phyloP scores from a whole-genome alignment of 169 alveolate genomes.

The Plasmodium cynomolgi region DNA sequence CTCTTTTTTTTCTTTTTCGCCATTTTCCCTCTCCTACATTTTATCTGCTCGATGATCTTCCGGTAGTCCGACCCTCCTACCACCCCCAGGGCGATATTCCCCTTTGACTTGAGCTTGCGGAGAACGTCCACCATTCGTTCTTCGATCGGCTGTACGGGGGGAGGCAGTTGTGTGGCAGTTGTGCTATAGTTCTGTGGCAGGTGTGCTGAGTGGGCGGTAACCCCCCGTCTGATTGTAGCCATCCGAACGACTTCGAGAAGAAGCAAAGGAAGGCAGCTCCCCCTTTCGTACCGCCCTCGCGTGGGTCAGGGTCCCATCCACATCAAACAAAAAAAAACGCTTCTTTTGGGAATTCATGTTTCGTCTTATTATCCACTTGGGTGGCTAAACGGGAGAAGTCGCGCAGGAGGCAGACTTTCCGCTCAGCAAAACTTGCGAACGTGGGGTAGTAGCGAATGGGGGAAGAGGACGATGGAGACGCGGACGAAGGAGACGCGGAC shows the following conservation, averaged over 20 bases:
- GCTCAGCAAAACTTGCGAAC: too few relatives aligned
- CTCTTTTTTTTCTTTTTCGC: background rate
- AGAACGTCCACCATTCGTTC: constrained; percentile 85
- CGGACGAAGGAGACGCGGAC: too few relatives aligned
- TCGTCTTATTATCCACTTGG: background rate
- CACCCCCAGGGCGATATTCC: constrained; percentile 77
- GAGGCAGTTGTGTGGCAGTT: background rate
- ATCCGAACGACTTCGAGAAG: background rate
- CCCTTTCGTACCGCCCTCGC: constrained; percentile 79
- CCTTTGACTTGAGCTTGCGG: constrained; percentile 68
- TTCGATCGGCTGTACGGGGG: constrained; percentile 73
- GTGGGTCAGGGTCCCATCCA: constrained; percentile 94
- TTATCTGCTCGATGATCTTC: constrained; percentile 85
- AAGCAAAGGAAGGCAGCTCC: background rate
- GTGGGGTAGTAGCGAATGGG: background rate
- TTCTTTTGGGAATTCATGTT: constrained; percentile 5
- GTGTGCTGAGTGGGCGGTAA: background rate
- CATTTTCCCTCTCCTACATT: constrained; percentile 61
- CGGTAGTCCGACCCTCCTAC: constrained; percentile 91
- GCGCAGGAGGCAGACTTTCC: background rate
- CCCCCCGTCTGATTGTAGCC: background rate
- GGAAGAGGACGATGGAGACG: too few relatives aligned
- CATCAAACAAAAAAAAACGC: constrained; percentile 85
- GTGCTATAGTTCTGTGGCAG: background rate
- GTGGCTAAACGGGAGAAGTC: background rate